Conservation (phyloP, 2,329 filamentous ascomycete genomes). For the Aspergillus sclerotialis region DNA sequence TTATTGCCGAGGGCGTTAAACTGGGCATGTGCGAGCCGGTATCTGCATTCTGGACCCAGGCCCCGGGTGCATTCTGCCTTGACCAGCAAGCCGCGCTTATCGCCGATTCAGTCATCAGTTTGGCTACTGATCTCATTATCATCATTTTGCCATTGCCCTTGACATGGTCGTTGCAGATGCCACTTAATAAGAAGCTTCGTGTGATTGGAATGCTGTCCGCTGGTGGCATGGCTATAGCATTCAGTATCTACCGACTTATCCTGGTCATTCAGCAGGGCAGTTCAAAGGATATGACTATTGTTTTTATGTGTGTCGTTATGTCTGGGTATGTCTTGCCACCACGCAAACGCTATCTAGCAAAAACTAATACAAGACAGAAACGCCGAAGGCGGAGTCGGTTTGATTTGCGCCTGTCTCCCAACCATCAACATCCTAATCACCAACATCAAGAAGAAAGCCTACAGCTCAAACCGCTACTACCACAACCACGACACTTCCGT, state of each 20-base stretch:
- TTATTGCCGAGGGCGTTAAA: conserved; percentile 29
- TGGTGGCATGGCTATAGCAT: conserved; percentile 31
- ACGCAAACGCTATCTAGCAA: not conserved
- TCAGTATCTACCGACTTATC: conserved; percentile 32
- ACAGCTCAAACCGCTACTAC: conserved; percentile 24
- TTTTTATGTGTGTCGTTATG: conserved; percentile 30
- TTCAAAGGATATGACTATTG: conserved; percentile 24
- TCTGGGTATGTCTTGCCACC: conserved; percentile 25
- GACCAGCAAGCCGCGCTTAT: conserved; percentile 31
- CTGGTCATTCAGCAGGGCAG: conserved; percentile 26
- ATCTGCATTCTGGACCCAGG: conserved; percentile 26
- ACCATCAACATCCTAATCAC: conserved; percentile 23
- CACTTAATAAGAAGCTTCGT: conserved; percentile 27
- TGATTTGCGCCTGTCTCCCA: conserved; percentile 33
- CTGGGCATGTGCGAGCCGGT: conserved; percentile 32
- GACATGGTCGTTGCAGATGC: conserved; percentile 35
- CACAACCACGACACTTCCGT: conserved; percentile 16
- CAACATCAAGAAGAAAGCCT: conserved; percentile 17
- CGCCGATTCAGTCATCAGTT: conserved; percentile 33
- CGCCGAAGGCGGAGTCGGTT: conserved; percentile 29
- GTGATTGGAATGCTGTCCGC: conserved; percentile 32
- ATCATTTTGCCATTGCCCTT: conserved; percentile 30
- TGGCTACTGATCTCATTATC: conserved; percentile 31
- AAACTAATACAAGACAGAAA: conserved; percentile 19
- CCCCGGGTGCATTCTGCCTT: conserved; percentile 22